Base-by-base conservation (phyloP, 2,329 filamentous ascomycete genomes). In the Exophiala viscosa region DNA sequence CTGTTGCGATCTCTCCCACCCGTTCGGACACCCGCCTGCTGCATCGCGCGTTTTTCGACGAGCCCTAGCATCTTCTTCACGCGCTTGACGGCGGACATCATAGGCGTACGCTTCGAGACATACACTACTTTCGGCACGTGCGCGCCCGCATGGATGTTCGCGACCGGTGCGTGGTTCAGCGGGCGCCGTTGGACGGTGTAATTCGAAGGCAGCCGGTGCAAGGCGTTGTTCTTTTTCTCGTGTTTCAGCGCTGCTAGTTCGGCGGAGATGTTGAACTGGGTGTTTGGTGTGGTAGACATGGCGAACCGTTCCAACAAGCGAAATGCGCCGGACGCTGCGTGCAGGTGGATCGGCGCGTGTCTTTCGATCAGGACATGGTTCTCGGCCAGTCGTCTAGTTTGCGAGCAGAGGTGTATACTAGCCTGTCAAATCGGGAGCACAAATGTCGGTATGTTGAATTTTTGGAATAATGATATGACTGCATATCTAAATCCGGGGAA, bases 31-130 rank as follows among this genome's bases (percentile, higher is more conserved):
- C 49, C 45, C 10, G 49, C 43, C 17, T 48, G 15, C 20, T 54
- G 50, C 53, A 67, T 63, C 31, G 73, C 70, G 45, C 82, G 76
- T 59, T 78, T 77, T 47, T 80, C 74, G 5, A 78, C 73, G 2
- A 79, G 69, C 1, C 65, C 61, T 4, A 85, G 75, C 0, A 84
- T 70, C 44, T 76, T 76, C 61, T 81, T 78, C 3, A 81, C 74
- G 51, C 81, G 79, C 64, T 83, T 84, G n/a, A 82, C 70, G 2
- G 76, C 74, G 39, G 79, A 76, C 66, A 84, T 76, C 69, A 82
- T 81, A 4, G 80, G 79, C 0, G 80, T 78, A 4, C 70, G 70
- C 34, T 69, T 69, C 9, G 76, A 79, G 33, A 84, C 67, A 66
- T 84, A 84, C 66, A 84, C 71, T 18, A 73, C 67, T 67, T 84